A percentile compares a stretch with the other conserved stretches of the same genome.
Conservation (phyloP, 768 basidiomycete species). For the Neoboletus brunneissimus region DNA sequence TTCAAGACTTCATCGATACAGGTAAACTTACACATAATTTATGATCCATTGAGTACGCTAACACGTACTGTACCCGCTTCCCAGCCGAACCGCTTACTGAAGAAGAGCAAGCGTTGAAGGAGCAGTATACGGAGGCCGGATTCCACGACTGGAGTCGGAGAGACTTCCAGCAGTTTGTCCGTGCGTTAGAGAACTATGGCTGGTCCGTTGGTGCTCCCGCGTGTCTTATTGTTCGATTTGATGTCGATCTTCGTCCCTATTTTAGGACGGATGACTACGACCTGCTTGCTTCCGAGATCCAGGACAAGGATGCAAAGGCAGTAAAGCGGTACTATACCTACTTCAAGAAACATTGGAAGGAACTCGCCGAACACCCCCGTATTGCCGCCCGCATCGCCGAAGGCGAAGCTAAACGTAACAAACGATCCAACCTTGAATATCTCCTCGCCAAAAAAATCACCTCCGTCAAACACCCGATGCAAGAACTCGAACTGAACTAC, state of each 20-base stretch:
- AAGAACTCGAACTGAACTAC: constrained; percentile 94
- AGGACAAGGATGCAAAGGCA: constrained; percentile 77
- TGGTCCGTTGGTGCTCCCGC: constrained; percentile 47
- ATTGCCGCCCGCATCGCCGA: constrained; percentile 82
- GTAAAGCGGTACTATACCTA: constrained; percentile 75
- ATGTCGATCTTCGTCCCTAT: background rate
- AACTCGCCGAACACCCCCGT: constrained; percentile 67
- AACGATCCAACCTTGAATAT: constrained; percentile 74
- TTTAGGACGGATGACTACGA: constrained; percentile 62
- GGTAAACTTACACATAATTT: constrained; percentile 40
- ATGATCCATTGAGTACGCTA: background rate
- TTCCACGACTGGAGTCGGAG: constrained; percentile 91
- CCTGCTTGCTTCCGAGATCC: constrained; percentile 76
- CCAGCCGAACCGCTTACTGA: constrained; percentile 90
- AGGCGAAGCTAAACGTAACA: constrained; percentile 87
- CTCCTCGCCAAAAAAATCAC: constrained; percentile 81
- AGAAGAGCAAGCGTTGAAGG: constrained; percentile 80
- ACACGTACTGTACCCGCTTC: background rate
- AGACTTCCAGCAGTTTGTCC: constrained; percentile 90
- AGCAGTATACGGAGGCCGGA: constrained; percentile 69
- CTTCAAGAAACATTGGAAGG: constrained; percentile 88
- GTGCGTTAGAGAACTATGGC: constrained; percentile 75
- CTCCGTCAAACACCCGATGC: constrained; percentile 88
- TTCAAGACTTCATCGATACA: constrained; percentile 85
- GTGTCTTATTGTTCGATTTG: background rate